phyloP scores from a whole-genome alignment of 169 alveolate species.

The Plasmodium gaboni region DNA sequence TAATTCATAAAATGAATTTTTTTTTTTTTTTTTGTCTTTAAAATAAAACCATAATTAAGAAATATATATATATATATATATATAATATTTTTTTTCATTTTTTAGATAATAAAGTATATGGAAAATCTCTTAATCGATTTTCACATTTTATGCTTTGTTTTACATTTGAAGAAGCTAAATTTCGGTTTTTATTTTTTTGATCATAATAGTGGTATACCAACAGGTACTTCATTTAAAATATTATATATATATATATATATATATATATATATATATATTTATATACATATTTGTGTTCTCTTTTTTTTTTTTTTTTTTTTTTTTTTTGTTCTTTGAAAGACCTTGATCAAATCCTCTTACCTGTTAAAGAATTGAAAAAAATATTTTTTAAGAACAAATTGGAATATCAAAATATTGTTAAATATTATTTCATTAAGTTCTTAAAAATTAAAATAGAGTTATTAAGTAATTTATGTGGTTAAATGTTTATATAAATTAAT shows the following conservation, averaged over 20 bases:
- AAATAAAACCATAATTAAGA: not conserved
- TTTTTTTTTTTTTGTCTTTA: not conserved
- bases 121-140: slow-evolving; percentile 47
- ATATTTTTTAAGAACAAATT: not conserved
- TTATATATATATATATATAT: not conserved
- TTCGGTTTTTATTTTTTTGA: slow-evolving; percentile 13
- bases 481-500: too few species aligned
- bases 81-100: not conserved
- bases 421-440: slow-evolving; percentile 5
- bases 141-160: slow-evolving; percentile 29
- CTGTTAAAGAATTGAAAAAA: not conserved
- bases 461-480: not conserved
- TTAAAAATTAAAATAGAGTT: not conserved
- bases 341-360: too few species aligned
- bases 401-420: slow-evolving; percentile 4
- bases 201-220: not conserved
- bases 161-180: slow-evolving; percentile 11
- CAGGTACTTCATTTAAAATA: slow-evolving; percentile 14
- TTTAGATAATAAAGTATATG: slow-evolving; percentile 35
- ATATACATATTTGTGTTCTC: not conserved
- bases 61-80: not conserved
- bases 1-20: not conserved
- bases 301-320: not conserved
- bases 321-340: too few species aligned
- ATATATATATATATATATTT: not conserved